phyloP scores from a whole-genome alignment of 805 yeast genomes.

The Candida boleticola region DNA sequence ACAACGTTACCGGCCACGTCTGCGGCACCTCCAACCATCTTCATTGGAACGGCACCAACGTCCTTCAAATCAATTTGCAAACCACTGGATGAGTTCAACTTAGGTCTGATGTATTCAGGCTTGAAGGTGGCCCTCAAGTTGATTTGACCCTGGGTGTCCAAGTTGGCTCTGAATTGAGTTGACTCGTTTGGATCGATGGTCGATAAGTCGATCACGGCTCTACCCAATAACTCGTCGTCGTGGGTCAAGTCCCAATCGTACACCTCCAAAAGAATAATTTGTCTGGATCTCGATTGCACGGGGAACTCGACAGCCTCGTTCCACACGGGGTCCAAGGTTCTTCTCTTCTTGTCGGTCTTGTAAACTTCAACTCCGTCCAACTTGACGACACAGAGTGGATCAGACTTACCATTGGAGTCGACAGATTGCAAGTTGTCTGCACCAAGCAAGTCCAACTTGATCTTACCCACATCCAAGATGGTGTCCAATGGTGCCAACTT shows the following conservation, averaged over 20 bases:
- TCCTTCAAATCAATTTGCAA: conserved; percentile 40
- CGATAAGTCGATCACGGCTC: conserved; percentile 48
- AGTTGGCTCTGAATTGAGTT: conserved; percentile 45
- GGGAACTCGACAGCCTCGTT: conserved; percentile 63
- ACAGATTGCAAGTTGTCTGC: conserved; percentile 56
- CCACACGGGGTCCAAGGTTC: conserved; percentile 73
- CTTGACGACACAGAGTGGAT: conserved; percentile 58
- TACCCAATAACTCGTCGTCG: conserved; percentile 59
- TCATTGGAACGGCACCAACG: conserved; percentile 46
- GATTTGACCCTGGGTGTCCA: conserved; percentile 68
- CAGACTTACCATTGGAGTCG: conserved; percentile 75
- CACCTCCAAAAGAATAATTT: conserved; percentile 46
- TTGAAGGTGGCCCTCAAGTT: conserved; percentile 51
- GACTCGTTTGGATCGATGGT: conserved; percentile 45
- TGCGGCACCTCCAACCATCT: conserved; percentile 42
- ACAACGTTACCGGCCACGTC: conserved; percentile 34
- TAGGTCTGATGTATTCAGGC: conserved; percentile 71
- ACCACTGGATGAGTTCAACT: conserved; percentile 38
- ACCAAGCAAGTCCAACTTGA: conserved; percentile 54
- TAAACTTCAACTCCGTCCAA: conserved; percentile 53
- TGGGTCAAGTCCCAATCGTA: conserved; percentile 83
- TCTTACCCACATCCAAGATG: conserved; percentile 63
- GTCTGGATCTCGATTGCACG: conserved; percentile 60
- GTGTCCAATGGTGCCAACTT: conserved; percentile 58
- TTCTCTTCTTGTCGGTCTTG: conserved; percentile 63